Evolutionary conservation across 1,284 basidiomycete species (phyloP).

Genomic region (Ustilago nuda): DNA sequence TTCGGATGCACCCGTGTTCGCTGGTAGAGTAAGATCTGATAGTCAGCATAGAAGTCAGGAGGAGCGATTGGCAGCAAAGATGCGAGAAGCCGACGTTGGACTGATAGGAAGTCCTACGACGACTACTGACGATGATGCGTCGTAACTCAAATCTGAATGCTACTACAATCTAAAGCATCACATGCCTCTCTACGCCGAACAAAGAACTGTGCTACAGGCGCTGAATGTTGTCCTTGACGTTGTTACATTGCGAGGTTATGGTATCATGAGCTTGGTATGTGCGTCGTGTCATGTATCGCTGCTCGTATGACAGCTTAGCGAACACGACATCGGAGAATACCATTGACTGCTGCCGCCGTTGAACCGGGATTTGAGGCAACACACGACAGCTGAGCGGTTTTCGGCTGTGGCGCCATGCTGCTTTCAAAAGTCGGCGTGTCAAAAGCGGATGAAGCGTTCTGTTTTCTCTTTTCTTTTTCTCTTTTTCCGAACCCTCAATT

Average conservation of each 20-base stretch:
- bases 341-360: too few species aligned
- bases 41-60: slow-evolving; percentile 38
- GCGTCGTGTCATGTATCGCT: too few species aligned
- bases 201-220: too few species aligned
- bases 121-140: slow-evolving; percentile 28
- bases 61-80: slow-evolving; percentile 44
- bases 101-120: slow-evolving; percentile 51
- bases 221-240: too few species aligned
- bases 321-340: too few species aligned
- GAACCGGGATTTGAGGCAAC: not conserved
- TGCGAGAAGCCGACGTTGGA: slow-evolving; percentile 56
- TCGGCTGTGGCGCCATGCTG: not conserved
- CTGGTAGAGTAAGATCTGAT: slow-evolving; percentile 9
- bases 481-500: not conserved
- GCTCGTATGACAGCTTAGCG: too few species aligned
- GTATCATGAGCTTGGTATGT: too few species aligned
- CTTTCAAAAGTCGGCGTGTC: slow-evolving; percentile 19
- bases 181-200: not conserved
- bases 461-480: slow-evolving; percentile 7
- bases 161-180: not conserved
- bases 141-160: too few species aligned
- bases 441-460: slow-evolving; percentile 22
- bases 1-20: slow-evolving; percentile 8
- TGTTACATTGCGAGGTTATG: too few species aligned
- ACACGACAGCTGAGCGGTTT: not conserved